These are phyloP conservation scores for Globisporangium okanoganense DNA, from an alignment of 352 stramenopile species.

Conservation along the genomic window DNA sequence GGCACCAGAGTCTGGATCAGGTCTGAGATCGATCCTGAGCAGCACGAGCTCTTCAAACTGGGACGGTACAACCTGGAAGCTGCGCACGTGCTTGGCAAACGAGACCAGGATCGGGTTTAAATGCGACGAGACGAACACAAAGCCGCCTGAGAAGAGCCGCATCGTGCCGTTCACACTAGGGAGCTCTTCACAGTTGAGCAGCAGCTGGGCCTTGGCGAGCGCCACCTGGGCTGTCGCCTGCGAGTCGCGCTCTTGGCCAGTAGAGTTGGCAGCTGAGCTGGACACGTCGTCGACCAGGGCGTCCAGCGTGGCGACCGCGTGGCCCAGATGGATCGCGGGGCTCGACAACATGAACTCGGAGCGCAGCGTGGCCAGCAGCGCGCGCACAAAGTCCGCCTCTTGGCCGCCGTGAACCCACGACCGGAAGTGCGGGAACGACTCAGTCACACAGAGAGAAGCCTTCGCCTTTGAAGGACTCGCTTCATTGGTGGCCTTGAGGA, in stretches of 20 bases:
- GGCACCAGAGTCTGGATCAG: constrained; percentile 14
- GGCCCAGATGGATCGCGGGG: constrained; percentile 39
- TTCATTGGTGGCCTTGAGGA: constrained; percentile 10
- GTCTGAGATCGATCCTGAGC: constrained; percentile 48
- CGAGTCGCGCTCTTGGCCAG: background rate
- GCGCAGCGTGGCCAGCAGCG: constrained; percentile 35
- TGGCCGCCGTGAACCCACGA: constrained; percentile 51
- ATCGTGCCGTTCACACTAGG: constrained; percentile 43
- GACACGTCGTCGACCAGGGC: constrained; percentile 20
- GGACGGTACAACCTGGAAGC: constrained; percentile 45
- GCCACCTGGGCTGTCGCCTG: constrained; percentile 8
- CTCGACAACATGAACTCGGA: constrained; percentile 71
- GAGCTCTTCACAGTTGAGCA: constrained; percentile 45
- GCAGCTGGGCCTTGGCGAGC: constrained; percentile 33
- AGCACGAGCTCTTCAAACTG: constrained; percentile 64
- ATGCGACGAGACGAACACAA: constrained; percentile 54
- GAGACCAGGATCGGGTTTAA: constrained; percentile 64
- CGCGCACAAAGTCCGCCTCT: constrained; percentile 39
- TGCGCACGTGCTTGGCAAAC: constrained; percentile 48
- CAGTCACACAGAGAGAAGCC: constrained; percentile 42
- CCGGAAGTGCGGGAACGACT: constrained; percentile 55
- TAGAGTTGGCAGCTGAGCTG: background rate
- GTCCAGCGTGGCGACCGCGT: constrained; percentile 32
- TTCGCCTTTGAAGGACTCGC: background rate
- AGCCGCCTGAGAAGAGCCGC: constrained; percentile 48